Evolutionary conservation across 805 yeast genomes (phyloP).

Genomic region (Hanseniaspora nectarophila): DNA sequence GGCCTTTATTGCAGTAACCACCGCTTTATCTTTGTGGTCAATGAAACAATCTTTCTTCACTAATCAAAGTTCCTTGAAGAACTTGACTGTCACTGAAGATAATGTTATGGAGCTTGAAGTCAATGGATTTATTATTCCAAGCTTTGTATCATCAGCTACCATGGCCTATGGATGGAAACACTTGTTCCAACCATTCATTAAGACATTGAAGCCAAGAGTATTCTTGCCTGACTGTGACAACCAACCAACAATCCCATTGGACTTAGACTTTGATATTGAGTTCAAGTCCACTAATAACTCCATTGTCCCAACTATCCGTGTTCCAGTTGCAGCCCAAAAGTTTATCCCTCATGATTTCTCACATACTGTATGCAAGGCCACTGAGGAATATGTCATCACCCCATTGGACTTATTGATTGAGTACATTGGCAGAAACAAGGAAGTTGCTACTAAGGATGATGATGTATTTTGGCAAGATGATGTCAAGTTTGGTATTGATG

Average conservation of each 20-base stretch:
- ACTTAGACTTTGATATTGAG: conserved; percentile 1
- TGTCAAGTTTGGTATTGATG: conserved; percentile 1
- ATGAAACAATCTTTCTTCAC: neutral
- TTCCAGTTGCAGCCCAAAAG: neutral
- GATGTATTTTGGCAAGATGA: conserved; percentile 6
- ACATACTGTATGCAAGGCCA: conserved; percentile 8
- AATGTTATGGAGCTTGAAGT: neutral
- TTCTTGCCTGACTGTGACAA: neutral
- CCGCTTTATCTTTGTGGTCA: neutral
- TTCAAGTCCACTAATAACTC: neutral
- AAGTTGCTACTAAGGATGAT: too few species aligned
- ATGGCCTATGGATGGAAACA: neutral
- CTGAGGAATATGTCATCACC: conserved; percentile 9
- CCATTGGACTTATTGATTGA: conserved; percentile 14
- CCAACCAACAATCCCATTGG: neutral
- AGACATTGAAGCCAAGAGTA: neutral
- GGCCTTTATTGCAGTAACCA: neutral
- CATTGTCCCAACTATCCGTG: neutral
- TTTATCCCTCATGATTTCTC: conserved; percentile 12
- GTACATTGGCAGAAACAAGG: conserved; percentile 11
- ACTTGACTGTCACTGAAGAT: neutral
- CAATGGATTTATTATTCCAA: neutral
- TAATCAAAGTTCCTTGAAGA: neutral
- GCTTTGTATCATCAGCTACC: neutral
- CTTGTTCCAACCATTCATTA: neutral